Base-by-base conservation (phyloP, 2,329 filamentous ascomycete genomes). In the Emergomyces pasteurianus region DNA sequence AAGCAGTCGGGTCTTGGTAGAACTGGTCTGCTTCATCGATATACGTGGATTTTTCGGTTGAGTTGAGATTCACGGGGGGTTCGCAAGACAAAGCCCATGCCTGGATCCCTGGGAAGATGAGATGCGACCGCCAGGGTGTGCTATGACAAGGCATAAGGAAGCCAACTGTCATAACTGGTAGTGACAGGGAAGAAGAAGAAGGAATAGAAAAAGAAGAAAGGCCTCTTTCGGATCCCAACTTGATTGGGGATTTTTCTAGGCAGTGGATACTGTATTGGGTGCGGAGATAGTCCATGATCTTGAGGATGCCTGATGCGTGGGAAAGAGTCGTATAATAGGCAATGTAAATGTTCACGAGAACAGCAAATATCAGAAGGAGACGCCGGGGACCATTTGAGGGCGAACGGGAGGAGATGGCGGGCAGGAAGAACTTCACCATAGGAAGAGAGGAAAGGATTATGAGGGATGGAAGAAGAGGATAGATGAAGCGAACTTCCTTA, bases 401-500 rank as follows among this genome's bases (percentile, higher is more conserved):
- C 23, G 69, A 67, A 4, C 69, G 68, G 5, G 67, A 70, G 38
- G 70, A 72, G 28, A 79, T 63, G 7, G 72, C 70, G 10, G 75
- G 78, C 9, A 76, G 75, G 72, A 92, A 90, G 76, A 89, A 91
- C 9, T 78, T 73, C 2, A 83, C 78, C 18, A 89, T 75, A 2
- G 85, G 80, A 0, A 84, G 82, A 0, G 90, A 90, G 1, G 89
- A 84, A 46, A 97, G 78, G 64, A 96, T 78, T 71, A 94, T 90
- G 7, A 99, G 81, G n/a, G 86, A 81, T 1, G 94, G 92, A 1
- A 97, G 81, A 21, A 99, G 81, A 0, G 94, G 92, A 69, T 95
- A 96, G 66, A 97, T 89, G 78, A 99, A 99, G 69, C 94, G 90
- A 67, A 96, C 89, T 79, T 99, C 94, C 73, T 99, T 99, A 77